Percentiles rank a stretch among this genome's conserved stretches.
These are phyloP conservation scores for Ascochyta rabiei DNA, from an alignment of 2,329 filamentous ascomycete species.

Conservation along the genomic window DNA sequence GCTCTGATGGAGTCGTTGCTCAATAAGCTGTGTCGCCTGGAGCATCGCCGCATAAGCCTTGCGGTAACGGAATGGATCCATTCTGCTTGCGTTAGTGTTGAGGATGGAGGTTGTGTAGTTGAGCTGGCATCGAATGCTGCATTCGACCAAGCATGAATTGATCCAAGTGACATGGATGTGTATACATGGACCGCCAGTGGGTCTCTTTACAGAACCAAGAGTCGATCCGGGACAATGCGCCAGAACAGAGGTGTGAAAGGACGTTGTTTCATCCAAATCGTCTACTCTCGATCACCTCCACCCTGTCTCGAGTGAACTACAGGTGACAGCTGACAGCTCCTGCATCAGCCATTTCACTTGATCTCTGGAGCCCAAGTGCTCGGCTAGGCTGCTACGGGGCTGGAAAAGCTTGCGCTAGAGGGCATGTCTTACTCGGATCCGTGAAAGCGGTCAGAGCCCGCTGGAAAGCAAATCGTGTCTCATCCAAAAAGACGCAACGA, in stretches of 20 bases:
- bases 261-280: slow-evolving; percentile 1
- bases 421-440: slow-evolving; percentile 32
- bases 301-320: slow-evolving; percentile 16
- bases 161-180: background rate
- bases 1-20: slow-evolving; percentile 38
- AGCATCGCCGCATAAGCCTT: slow-evolving; percentile 48
- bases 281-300: slow-evolving; percentile 5
- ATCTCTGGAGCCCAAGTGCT: slow-evolving; percentile 13
- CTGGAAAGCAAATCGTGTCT: slow-evolving; percentile 16
- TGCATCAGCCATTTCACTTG: slow-evolving; percentile 30
- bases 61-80: slow-evolving; percentile 47
- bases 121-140: background rate
- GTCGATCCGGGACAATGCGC: slow-evolving; percentile 10
- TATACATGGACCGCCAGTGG: background rate
- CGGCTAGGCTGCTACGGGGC: slow-evolving; percentile 20
- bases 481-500: slow-evolving; percentile 20
- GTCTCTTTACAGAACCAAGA: slow-evolving; percentile 10
- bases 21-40: slow-evolving; percentile 43
- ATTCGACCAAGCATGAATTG: background rate
- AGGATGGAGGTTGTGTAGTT: background rate
- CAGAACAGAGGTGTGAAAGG: background rate
- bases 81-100: slow-evolving; percentile 31
- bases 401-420: slow-evolving; percentile 20
- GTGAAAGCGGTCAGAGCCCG: slow-evolving; percentile 29
- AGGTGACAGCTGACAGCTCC: slow-evolving; percentile 15